Evolutionary conservation across 2,329 filamentous ascomycete genomes (phyloP).

Genomic region (Cordyceps fumosorosea): DNA sequence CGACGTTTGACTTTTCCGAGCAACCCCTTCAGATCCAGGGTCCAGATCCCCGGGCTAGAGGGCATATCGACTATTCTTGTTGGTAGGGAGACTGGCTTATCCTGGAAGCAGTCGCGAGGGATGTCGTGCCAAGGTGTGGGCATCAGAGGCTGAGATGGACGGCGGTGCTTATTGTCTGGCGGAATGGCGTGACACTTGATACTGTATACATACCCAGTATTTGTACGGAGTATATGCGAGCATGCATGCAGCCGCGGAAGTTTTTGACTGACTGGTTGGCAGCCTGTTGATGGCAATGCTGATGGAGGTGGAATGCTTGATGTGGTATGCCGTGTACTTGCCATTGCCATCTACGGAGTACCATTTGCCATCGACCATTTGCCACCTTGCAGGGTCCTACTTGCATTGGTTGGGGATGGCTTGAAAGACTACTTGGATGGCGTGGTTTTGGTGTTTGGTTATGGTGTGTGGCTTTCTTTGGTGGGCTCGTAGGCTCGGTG

Average conservation of each 20-base stretch:
- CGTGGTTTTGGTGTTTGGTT: background rate
- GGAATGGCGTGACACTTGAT: background rate
- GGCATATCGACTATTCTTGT: background rate
- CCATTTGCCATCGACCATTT: background rate
- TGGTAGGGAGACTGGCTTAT: background rate
- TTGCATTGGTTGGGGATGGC: background rate
- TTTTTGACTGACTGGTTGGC: background rate
- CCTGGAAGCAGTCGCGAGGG: background rate
- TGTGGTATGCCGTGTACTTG: background rate
- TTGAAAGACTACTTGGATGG: background rate
- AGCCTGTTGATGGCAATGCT: background rate
- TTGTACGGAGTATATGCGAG: background rate
- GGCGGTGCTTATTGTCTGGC: background rate
- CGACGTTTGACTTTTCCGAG: background rate
- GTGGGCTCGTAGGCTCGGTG: background rate
- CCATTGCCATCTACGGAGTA: too few species aligned
- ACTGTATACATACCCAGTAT: background rate
- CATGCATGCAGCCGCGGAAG: background rate
- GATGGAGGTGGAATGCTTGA: background rate
- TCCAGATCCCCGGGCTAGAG: background rate
- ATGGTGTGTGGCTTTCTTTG: background rate
- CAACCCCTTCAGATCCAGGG: background rate
- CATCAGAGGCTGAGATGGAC: background rate
- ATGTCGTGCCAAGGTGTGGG: background rate
- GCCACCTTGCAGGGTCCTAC: conserved; percentile 1